These are phyloP conservation scores for Lecanicillium sp. DNA, from an alignment of 2,329 filamentous ascomycete species.

Conservation along the genomic window DNA sequence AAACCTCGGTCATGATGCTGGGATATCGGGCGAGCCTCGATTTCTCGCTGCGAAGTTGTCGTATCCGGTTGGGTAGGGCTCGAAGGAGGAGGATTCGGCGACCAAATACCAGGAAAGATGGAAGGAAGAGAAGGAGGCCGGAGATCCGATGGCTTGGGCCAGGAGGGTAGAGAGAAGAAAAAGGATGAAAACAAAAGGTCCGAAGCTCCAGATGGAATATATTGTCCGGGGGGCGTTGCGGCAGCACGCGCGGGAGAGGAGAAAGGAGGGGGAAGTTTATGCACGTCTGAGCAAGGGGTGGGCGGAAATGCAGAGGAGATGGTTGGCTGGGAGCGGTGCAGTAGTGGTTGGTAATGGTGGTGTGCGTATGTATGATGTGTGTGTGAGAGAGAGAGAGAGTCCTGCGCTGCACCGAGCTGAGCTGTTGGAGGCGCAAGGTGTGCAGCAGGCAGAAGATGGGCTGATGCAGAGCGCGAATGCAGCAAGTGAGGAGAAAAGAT, in stretches of 20 bases:
- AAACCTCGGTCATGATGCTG: constrained; percentile 75
- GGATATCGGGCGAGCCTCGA: not conserved
- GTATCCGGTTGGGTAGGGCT: not conserved
- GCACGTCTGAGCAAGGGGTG: constrained; percentile 6
- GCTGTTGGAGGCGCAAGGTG: too few relatives aligned
- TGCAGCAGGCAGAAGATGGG: too few relatives aligned
- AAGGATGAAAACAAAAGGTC: constrained; percentile 10
- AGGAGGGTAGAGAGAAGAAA: constrained; percentile 12
- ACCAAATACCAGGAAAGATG: not conserved
- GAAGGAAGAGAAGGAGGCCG: not conserved
- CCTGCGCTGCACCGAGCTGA: too few relatives aligned
- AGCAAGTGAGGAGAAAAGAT: too few relatives aligned
- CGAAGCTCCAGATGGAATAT: constrained; percentile 2
- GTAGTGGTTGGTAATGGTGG: too few relatives aligned
- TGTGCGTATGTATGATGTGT: too few relatives aligned
- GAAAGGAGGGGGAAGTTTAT: constrained; percentile 14
- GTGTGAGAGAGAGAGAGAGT: too few relatives aligned
- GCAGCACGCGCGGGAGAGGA: constrained; percentile 14
- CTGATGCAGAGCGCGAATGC: too few relatives aligned
- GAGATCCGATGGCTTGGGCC: not conserved
- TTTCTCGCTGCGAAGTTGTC: too few relatives aligned
- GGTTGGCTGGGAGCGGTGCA: not conserved
- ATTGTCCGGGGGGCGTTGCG: too few relatives aligned
- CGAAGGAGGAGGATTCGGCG: not conserved
- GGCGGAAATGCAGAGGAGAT: constrained; percentile 1